phyloP scores from a whole-genome alignment of 495 filamentous ascomycete species.

The Aspergillus ostianus region DNA sequence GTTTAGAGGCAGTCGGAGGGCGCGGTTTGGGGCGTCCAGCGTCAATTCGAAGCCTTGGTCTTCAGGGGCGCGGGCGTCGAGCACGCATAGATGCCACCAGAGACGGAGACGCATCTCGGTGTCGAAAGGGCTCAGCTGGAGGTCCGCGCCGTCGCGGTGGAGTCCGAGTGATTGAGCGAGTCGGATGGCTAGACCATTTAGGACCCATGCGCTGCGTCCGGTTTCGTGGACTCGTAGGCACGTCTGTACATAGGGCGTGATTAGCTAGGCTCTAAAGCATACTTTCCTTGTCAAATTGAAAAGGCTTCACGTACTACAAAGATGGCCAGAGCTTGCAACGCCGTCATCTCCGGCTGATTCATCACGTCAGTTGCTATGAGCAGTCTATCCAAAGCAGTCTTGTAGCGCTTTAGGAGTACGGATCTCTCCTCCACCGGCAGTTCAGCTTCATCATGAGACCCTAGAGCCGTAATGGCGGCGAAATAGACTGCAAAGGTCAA shows the following conservation, averaged over 20 bases:
- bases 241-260: conserved; percentile 5
- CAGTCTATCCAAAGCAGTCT: background rate
- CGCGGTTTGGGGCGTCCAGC: conserved; percentile 61
- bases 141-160: conserved; percentile 30
- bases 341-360: background rate
- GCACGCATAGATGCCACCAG: conserved; percentile 31
- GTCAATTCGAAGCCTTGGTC: conserved; percentile 24
- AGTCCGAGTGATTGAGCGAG: conserved; percentile 34
- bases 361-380: background rate
- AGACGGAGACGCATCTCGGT: conserved; percentile 34
- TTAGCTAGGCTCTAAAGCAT: background rate
- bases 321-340: conserved; percentile 1
- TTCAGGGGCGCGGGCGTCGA: conserved; percentile 26
- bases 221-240: conserved; percentile 20
- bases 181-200: conserved; percentile 33
- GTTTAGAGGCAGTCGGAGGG: conserved; percentile 66
- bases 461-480: background rate
- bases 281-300: background rate
- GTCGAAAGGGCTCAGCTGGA: conserved; percentile 30
- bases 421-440: background rate
- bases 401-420: background rate
- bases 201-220: conserved; percentile 33
- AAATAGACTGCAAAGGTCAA: conserved; percentile 1
- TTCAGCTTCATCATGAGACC: background rate
- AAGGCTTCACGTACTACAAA: conserved; percentile 26